Base-by-base conservation (phyloP, 768 basidiomycete genomes). In the Strobilomyces confusus region DNA sequence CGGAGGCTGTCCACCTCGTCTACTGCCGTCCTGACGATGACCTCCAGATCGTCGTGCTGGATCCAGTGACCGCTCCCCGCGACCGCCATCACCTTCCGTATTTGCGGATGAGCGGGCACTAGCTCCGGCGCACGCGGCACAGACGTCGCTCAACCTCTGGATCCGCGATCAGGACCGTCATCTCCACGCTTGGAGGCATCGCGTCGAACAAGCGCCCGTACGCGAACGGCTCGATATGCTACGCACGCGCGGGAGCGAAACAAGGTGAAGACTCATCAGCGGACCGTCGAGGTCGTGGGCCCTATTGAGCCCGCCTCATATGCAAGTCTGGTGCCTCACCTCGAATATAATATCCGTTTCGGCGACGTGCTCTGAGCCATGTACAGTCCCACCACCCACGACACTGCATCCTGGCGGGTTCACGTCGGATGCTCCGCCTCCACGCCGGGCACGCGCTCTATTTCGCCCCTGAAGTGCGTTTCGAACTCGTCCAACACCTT, bases 191-290 rank as follows among this genome's bases (percentile, higher is more conserved):
- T 7, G 57, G 20, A 3, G 60, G 55, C 17, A 55, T 49, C 22
- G 25, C 15, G 9, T 36, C 7, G 22, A 64, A 55, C 20, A 59
- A 47, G 29, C 51, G 51, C 11, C n/a, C n/a, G 22, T 57, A 48
- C 36, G 51, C 22, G 34, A 61, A 57, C 15, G 60, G 63, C 14
- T 44, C 49, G 32, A 61, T 54, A 46, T 59, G 48, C 63, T 63
- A 56, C 37, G 20, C 26, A 8, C 26, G 8, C 4, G 8, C 26
- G 26, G 26, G 26, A 26, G 8, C 8, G 26, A 26, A 26, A n/a
- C n/a, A n/a, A n/a, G n/a, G n/a, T n/a, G n/a, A n/a, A n/a, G n/a
- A n/a, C n/a, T n/a, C 26, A 8, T 26, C 26, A 26, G 26, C 26
- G 26, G 26, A n/a, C n/a, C n/a, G n/a, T n/a, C n/a, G n/a, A n/a